Evolutionary conservation across 2,329 filamentous ascomycete species (phyloP).

Genomic region (Mollisiaceae sp.): DNA sequence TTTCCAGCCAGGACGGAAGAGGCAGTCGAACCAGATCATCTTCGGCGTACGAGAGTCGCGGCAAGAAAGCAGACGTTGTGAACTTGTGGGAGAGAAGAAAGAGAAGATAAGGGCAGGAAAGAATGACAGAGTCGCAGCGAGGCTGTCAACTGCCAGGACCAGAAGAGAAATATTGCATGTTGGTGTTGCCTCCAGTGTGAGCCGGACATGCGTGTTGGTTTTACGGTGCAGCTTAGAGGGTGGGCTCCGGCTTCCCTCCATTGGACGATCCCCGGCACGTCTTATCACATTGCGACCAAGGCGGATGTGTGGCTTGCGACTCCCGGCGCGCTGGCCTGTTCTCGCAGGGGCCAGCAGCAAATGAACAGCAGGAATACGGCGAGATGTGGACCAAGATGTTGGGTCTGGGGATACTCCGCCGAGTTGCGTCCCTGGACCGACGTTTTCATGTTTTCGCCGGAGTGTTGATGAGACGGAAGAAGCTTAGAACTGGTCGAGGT

Average conservation of each 20-base stretch:
- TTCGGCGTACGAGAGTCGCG: background rate
- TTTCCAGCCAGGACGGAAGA: background rate
- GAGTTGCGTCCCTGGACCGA: background rate
- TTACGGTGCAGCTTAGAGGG: background rate
- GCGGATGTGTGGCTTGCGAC: slow-evolving; percentile 2
- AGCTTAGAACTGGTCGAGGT: background rate
- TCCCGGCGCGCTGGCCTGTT: background rate
- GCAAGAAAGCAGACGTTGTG: background rate
- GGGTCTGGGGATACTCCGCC: background rate
- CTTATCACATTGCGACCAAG: background rate
- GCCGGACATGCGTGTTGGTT: background rate
- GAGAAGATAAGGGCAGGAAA: background rate
- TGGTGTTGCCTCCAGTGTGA: background rate
- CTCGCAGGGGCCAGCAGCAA: background rate
- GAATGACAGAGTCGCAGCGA: background rate
- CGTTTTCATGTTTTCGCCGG: background rate
- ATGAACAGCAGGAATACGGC: background rate
- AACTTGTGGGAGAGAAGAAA: background rate
- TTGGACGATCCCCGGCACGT: background rate
- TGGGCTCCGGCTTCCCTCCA: background rate
- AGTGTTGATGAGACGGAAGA: background rate
- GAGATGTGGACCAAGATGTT: background rate
- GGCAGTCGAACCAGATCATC: slow-evolving; percentile 3
- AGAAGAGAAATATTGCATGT: background rate
- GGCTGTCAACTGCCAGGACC: background rate